Conservation (phyloP, 2,329 filamentous ascomycete species). For the Clonostachys rosea region DNA sequence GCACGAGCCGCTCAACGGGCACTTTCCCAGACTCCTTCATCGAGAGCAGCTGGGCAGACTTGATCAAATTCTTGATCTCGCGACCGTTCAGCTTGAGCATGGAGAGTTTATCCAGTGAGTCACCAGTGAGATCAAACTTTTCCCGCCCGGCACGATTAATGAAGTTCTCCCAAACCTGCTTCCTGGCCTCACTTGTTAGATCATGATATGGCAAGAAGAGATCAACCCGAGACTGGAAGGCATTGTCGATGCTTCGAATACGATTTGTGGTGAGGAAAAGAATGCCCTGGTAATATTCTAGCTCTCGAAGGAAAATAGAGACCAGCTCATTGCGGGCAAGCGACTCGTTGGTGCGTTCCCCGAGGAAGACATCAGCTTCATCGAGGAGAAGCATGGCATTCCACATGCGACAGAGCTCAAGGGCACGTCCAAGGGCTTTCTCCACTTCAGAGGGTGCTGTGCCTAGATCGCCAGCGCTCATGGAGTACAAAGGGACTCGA, state of each 20-base stretch:
- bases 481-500: constrained; percentile 37
- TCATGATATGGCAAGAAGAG: constrained; percentile 28
- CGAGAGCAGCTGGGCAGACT: constrained; percentile 27
- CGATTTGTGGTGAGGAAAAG: constrained; percentile 47
- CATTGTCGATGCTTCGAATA: constrained; percentile 40
- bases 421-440: constrained; percentile 30
- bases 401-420: constrained; percentile 32
- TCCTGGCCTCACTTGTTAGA: constrained; percentile 15
- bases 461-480: constrained; percentile 44
- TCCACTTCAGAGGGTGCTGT: constrained; percentile 34
- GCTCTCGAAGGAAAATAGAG: constrained; percentile 36
- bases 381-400: constrained; percentile 29
- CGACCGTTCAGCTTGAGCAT: constrained; percentile 35
- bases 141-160: constrained; percentile 17
- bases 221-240: constrained; percentile 43
- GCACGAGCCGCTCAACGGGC: constrained; percentile 16
- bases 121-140: constrained; percentile 16
- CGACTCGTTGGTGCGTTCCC: constrained; percentile 17
- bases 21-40: constrained; percentile 19
- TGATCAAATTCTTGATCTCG: constrained; percentile 43
- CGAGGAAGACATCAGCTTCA: constrained; percentile 28
- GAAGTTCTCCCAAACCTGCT: constrained; percentile 28
- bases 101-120: constrained; percentile 24
- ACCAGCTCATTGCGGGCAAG: constrained; percentile 28
- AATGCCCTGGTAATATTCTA: constrained; percentile 42